Percentiles rank a stretch among this genome's conserved stretches.
These are phyloP conservation scores for Pythium periplocum DNA, from an alignment of 352 stramenopile genomes.

Conservation along the genomic window DNA sequence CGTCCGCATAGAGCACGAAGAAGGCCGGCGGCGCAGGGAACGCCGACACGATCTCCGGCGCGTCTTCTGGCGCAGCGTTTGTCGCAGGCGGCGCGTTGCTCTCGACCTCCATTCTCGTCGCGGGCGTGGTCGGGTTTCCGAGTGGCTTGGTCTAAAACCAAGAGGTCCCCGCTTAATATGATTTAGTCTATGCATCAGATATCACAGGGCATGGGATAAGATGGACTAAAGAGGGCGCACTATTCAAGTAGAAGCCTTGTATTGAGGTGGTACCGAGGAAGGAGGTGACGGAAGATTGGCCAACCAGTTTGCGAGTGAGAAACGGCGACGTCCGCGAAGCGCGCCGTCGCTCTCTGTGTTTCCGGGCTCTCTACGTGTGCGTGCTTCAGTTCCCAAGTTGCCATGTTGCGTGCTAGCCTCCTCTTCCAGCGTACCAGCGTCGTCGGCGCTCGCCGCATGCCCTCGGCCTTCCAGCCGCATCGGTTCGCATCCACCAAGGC, in stretches of 20 bases:
- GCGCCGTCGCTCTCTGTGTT: background rate
- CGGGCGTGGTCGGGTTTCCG: background rate
- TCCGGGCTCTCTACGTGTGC: background rate
- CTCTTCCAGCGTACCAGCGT: constrained; percentile 4
- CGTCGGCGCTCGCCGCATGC: background rate
- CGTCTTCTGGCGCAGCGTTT: constrained; percentile 23
- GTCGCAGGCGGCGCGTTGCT: constrained; percentile 9
- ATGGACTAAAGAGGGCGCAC: too few species aligned
- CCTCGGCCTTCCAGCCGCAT: background rate
- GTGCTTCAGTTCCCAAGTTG: background rate
- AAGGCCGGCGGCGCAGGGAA: constrained; percentile 78
- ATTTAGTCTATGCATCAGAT: too few species aligned
- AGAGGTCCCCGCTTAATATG: too few species aligned
- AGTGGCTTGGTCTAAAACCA: too few species aligned
- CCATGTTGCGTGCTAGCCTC: constrained; percentile 3
- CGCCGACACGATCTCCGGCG: constrained; percentile 79
- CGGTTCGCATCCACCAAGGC: constrained; percentile 3
- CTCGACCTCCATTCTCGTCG: constrained; percentile 3
- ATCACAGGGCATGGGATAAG: too few species aligned
- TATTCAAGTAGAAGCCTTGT: too few species aligned
- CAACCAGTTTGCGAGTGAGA: too few species aligned
- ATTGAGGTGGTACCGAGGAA: too few species aligned
- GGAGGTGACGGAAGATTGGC: too few species aligned
- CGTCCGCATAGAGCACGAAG: constrained; percentile 68
- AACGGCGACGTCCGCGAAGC: too few species aligned